A percentile compares a stretch with the other conserved stretches of the same genome.
Evolutionary conservation across 208 protist species (phyloP).

Genomic region (Trypanosoma platydactyli): DNA sequence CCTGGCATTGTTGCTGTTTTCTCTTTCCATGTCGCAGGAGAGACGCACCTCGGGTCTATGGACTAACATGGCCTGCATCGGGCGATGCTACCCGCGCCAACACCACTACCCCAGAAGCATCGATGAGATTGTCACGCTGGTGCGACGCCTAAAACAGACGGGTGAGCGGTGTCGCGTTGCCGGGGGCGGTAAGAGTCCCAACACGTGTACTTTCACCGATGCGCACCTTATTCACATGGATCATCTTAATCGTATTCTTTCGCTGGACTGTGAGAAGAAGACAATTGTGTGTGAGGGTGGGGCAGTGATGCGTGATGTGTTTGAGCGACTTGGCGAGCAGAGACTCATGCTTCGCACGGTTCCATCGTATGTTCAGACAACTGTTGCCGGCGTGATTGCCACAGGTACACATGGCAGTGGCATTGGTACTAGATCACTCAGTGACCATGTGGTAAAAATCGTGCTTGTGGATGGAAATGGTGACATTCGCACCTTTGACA

Average conservation of each 20-base stretch:
- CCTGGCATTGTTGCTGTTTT: neutral
- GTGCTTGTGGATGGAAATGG: slow-evolving; percentile 55
- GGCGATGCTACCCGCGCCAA: slow-evolving; percentile 36
- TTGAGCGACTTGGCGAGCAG: slow-evolving; percentile 40
- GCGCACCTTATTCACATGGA: slow-evolving; percentile 59
- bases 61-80: slow-evolving; percentile 68
- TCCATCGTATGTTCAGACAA: slow-evolving; percentile 64
- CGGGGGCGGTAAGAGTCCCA: slow-evolving; percentile 61
- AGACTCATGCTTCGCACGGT: slow-evolving; percentile 70
- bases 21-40: neutral
- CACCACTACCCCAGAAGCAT: slow-evolving; percentile 50
- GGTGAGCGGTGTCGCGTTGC: slow-evolving; percentile 55
- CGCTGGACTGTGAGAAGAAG: slow-evolving; percentile 36
- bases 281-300: slow-evolving; percentile 59
- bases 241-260: slow-evolving; percentile 45
- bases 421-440: slow-evolving; percentile 38
- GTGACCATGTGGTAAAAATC: slow-evolving; percentile 50
- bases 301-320: slow-evolving; percentile 44
- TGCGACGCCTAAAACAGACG: slow-evolving; percentile 26
- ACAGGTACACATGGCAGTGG: slow-evolving; percentile 76
- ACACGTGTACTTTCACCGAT: slow-evolving; percentile 55
- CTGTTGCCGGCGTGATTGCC: slow-evolving; percentile 54
- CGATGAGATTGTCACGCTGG: slow-evolving; percentile 29
- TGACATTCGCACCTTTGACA: slow-evolving; percentile 27
- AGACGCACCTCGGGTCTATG: slow-evolving; percentile 19